These are phyloP conservation scores for Heterobasidion parviporum DNA, from an alignment of 1,284 basidiomycete species.

Conservation along the genomic window DNA sequence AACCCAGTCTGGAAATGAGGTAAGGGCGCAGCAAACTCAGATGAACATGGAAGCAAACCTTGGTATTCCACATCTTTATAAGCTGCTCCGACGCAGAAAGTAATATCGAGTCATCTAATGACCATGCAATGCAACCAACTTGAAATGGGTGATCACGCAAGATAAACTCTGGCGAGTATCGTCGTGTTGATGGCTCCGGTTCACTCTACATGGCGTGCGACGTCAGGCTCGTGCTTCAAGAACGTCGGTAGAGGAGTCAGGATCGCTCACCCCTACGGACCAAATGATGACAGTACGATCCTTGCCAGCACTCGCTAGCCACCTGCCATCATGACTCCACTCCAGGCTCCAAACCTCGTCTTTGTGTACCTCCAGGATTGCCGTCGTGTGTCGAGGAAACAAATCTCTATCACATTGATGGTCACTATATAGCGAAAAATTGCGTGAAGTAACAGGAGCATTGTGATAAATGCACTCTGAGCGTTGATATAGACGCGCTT, in stretches of 20 bases:
- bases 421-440: constrained; percentile 81
- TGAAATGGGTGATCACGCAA: constrained; percentile 70
- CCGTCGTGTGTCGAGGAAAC: constrained; percentile 83
- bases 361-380: constrained; percentile 76
- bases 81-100: constrained; percentile 73
- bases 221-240: background rate
- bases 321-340: constrained; percentile 87
- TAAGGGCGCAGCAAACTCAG: background rate
- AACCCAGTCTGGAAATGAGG: constrained; percentile 52
- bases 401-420: constrained; percentile 73
- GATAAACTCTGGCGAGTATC: constrained; percentile 37
- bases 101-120: constrained; percentile 76
- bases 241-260: background rate
- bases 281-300: constrained; percentile 89
- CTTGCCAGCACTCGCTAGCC: constrained; percentile 82
- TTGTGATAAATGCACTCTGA: constrained; percentile 79
- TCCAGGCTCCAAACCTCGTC: constrained; percentile 95
- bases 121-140: constrained; percentile 85
- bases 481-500: constrained; percentile 78
- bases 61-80: constrained; percentile 84
- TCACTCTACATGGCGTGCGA: constrained; percentile 30
- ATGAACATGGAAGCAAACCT: constrained; percentile 38
- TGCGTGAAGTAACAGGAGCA: constrained; percentile 42
- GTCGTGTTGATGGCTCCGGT: constrained; percentile 32
- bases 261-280: constrained; percentile 63